Base-by-base conservation (phyloP, 2,329 filamentous ascomycete genomes). In the Botrytis squamosa region DNA sequence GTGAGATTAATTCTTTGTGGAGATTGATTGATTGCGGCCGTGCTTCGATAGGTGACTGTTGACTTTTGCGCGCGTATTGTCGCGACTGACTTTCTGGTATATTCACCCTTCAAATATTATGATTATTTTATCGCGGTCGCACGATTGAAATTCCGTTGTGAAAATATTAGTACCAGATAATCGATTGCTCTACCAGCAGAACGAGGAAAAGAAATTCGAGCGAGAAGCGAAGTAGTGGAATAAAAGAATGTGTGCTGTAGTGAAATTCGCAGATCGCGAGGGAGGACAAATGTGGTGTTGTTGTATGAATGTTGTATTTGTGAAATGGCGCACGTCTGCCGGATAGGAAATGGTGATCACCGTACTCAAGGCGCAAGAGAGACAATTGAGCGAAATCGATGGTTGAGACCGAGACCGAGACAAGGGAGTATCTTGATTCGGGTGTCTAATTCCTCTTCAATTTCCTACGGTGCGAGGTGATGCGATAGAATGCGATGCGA, bases 61-160 rank as follows among this genome's bases (percentile, higher is more conserved):
- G 67, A 70, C 67, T 38, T 65, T 33, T 52, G 59, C 70, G 70
- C 59, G 59, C 59, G 59, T 71, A 40, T 71, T 46, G 70, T 66
- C 60, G 57, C 68, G 57, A 70, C 63, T 33, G 67, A 42, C 14
- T 52, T 46, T 33, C 36, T 71, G 18, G 33, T 29, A 38, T 66
- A 16, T 71, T 66, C 70, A 55, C 42, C 33, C 59, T 71, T 44
- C 18, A 20, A 64, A 52, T 64, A 25, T 36, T 69, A 33, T 33
- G 29, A 52, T 67, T 49, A n/a, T 22, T 7, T 42, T 20, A 46
- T 40, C 70, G 70, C 60, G 1, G 33, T 52, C 16, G 33, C 49
- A 52, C 16, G 25, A 57, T 46, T 49, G 29, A 49, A 57, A 22
- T 14, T 44, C n/a, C 52, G 68, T 52, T 10, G 57, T 44, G 60